These are phyloP conservation scores for Echites panduratus DNA, from an alignment of 257 asterid species.

Conservation along the genomic window DNA sequence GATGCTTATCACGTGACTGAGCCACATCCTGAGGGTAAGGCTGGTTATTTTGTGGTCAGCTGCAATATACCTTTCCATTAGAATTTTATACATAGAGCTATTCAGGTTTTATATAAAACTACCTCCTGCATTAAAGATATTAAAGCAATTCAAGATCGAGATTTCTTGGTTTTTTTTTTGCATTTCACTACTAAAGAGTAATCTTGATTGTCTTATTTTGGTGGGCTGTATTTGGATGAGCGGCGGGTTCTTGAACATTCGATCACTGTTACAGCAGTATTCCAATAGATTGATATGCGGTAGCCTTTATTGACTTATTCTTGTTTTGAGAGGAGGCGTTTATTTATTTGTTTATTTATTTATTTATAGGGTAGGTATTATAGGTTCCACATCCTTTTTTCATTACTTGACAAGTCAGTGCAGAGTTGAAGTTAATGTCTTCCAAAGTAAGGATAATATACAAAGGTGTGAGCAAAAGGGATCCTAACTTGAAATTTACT, in stretches of 20 bases:
- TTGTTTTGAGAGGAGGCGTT: neutral
- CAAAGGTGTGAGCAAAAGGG: too few species aligned
- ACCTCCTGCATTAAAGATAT: neutral
- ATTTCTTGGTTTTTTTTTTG: neutral
- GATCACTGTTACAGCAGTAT: neutral
- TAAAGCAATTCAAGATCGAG: neutral
- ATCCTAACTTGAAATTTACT: too few species aligned
- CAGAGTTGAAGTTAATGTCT: too few species aligned
- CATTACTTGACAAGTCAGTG: too few species aligned
- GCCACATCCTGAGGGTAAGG: slow-evolving; percentile 36
- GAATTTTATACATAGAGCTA: neutral
- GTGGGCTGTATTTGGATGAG: too few species aligned
- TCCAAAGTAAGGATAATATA: too few species aligned
- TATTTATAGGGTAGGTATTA: too few species aligned
- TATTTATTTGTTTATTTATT: too few species aligned
- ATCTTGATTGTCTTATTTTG: too few species aligned
- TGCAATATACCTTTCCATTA: neutral
- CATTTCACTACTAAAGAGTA: too few species aligned
- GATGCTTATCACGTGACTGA: slow-evolving; percentile 37
- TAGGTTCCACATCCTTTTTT: too few species aligned
- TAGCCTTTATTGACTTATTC: neutral
- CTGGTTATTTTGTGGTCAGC: neutral
- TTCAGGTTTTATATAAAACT: neutral
- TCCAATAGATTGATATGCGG: neutral
- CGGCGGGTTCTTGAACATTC: too few species aligned